Evolutionary conservation across 345 rosid genomes (phyloP).

Genomic region (Dipteronia sinensis): DNA sequence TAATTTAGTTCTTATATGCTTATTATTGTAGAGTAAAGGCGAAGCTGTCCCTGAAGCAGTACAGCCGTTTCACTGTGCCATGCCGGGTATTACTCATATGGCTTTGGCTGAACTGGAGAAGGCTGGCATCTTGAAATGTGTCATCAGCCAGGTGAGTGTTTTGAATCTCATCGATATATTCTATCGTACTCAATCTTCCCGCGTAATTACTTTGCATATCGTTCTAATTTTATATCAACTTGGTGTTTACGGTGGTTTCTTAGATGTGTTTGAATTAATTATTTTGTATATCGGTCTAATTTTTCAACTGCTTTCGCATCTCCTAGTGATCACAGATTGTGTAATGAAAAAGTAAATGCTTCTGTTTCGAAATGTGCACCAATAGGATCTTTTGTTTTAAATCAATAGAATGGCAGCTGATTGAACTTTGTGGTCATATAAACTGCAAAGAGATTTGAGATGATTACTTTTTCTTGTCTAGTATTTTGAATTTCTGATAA

Average conservation of each 20-base stretch:
- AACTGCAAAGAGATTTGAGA: neutral
- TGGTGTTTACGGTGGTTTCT: no score
- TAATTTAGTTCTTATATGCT: neutral
- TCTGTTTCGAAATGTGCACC: no score
- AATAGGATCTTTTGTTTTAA: no score
- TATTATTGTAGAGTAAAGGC: slow-evolving; percentile 48
- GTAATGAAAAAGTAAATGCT: no score
- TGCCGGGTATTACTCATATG: slow-evolving; percentile 94
- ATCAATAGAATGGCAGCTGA: no score
- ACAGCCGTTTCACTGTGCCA: slow-evolving; percentile 86
- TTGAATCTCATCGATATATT: no score
- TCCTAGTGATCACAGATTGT: no score
- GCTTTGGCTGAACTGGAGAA: slow-evolving; percentile 87
- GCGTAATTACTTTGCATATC: no score
- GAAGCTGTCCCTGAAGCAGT: slow-evolving; percentile 78
- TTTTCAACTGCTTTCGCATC: neutral
- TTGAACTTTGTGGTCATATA: neutral
- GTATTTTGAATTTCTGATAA: neutral
- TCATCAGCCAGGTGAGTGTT: slow-evolving; percentile 72
- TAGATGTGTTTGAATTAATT: no score
- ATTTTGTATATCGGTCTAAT: no score
- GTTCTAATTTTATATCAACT: no score
- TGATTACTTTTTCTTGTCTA: neutral
- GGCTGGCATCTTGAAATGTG: slow-evolving; percentile 76
- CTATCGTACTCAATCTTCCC: neutral